phyloP scores from a whole-genome alignment of 2,329 filamentous ascomycete species.

The Amesomyces nigricolor region DNA sequence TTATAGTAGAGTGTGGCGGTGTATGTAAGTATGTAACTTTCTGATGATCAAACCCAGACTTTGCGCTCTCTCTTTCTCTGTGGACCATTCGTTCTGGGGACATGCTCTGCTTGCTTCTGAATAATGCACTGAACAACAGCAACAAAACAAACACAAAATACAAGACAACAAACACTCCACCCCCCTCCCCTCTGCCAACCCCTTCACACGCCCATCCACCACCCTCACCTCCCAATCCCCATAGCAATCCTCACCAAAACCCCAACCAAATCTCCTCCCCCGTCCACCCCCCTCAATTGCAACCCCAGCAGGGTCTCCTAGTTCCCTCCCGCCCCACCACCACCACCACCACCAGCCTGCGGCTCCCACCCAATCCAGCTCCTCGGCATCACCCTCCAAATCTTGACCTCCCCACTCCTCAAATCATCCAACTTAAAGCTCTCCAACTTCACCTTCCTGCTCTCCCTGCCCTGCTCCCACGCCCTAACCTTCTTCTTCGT shows the following conservation, averaged over 20 bases:
- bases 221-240: slow-evolving; percentile 4
- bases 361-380: slow-evolving; percentile 86
- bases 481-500: slow-evolving; percentile 95
- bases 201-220: neutral
- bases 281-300: slow-evolving; percentile 13
- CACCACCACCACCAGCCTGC: neutral
- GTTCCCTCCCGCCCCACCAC: slow-evolving; percentile 59
- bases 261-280: slow-evolving; percentile 7
- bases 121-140: neutral
- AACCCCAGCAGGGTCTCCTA: slow-evolving; percentile 35
- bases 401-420: slow-evolving; percentile 88
- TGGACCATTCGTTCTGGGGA: neutral
- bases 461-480: slow-evolving; percentile 93
- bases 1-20: neutral
- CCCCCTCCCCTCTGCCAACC: neutral
- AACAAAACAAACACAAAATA: neutral
- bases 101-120: slow-evolving; percentile 1
- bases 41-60: neutral
- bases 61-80: too few relatives aligned
- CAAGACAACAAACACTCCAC: neutral
- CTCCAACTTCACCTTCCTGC: slow-evolving; percentile 87
- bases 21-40: neutral
- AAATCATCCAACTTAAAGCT: slow-evolving; percentile 92
- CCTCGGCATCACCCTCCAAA: slow-evolving; percentile 91
- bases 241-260: slow-evolving; percentile 22